Base-by-base conservation (phyloP, 169 alveolate genomes). In the Plasmodium ovale region DNA sequence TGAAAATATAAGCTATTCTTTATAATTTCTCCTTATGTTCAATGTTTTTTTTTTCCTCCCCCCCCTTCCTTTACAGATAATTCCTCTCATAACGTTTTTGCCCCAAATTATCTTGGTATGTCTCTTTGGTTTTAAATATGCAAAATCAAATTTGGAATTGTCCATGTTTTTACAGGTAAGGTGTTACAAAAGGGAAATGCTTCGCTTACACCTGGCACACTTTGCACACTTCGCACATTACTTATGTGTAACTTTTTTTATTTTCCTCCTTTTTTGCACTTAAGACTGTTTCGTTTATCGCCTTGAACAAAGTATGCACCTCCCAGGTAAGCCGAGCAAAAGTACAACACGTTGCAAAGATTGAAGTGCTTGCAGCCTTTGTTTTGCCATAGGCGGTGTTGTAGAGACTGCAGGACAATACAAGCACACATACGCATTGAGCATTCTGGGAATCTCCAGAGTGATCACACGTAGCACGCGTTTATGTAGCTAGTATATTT, bases 291-390 rank as follows among this genome's bases (percentile, higher is more conserved):
- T 88, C 95, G 14, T 98, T 98, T 85, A 99, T 98, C 33, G 97
- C 97, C 31, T 96, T 97, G 93, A 98, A 98, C 94, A 98, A 97
- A 94, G 99, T 98, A 3, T 94, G 97, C 62, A 98, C 99, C 9
- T 97, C 98, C 19, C 97, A 97, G 93, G 91, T 85, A 85, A 85
- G 33, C 23, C 51, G n/a, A 49, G 35, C 25, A 44, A 58, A 23
- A 67, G 19, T 25, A 42, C n/a, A 39, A 33, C 73, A 59, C n/a
- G n/a, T n/a, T n/a, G n/a, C n/a, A n/a, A n/a, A n/a, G n/a, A n/a
- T n/a, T n/a, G n/a, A n/a, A n/a, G n/a, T n/a, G n/a, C n/a, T n/a
- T n/a, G n/a, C n/a, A n/a, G n/a, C n/a, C n/a, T n/a, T n/a, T n/a
- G n/a, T n/a, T n/a, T n/a, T n/a, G n/a, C n/a, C n/a, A n/a, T n/a